Conservation (phyloP, 2,329 filamentous ascomycete species). For the Colletotrichum simmondsii region DNA sequence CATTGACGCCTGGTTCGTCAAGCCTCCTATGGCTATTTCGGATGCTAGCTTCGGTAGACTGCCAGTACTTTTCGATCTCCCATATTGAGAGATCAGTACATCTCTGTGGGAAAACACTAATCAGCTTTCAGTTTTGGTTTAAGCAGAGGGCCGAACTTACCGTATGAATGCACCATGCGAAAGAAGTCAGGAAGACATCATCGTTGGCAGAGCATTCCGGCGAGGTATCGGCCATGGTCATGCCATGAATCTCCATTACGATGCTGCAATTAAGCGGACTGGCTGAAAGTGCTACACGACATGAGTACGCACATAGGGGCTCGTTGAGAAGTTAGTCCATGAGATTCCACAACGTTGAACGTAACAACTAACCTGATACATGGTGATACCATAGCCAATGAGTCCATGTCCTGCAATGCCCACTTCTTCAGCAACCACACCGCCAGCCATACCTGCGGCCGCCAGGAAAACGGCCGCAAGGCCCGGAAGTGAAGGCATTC, state of each 20-base stretch:
- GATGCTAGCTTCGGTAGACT: constrained; percentile 5
- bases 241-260: not conserved
- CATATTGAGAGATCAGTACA: constrained; percentile 44
- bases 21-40: not conserved
- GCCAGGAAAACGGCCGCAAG: not conserved
- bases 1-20: not conserved
- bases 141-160: constrained; percentile 37
- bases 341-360: too few relatives aligned
- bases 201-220: constrained; percentile 44
- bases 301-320: constrained; percentile 46
- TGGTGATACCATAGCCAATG: constrained; percentile 48
- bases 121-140: not conserved
- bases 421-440: not conserved
- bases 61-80: constrained; percentile 39
- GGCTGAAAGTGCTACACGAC: constrained; percentile 42
- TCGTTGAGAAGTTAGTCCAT: not conserved
- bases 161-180: constrained; percentile 47
- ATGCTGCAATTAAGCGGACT: constrained; percentile 41
- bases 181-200: constrained; percentile 42
- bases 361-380: constrained; percentile 43
- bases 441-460: not conserved
- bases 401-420: constrained; percentile 39
- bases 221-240: constrained; percentile 25
- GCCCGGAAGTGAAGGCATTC: not conserved
- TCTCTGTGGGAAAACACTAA: constrained; percentile 38